Conservation (phyloP, 1,284 basidiomycete species). For the Inonotus hispidus region DNA sequence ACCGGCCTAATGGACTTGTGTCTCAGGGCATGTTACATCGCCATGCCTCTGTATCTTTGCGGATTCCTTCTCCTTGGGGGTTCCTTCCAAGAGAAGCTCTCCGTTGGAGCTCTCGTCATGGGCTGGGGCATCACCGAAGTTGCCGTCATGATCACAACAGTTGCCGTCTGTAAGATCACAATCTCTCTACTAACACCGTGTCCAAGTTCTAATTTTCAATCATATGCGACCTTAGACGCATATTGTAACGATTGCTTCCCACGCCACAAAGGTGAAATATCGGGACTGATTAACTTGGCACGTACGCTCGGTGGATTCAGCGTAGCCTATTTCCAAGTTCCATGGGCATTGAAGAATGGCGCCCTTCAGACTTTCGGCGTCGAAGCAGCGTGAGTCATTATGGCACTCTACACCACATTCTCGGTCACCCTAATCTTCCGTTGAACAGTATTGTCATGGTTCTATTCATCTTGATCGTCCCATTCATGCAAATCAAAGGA, state of each 20-base stretch:
- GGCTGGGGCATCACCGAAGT: conserved; percentile 64
- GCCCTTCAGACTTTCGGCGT: conserved; percentile 53
- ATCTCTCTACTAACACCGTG: too few species aligned
- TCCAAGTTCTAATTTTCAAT: too few species aligned
- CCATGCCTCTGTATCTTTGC: conserved; percentile 54
- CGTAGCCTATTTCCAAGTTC: conserved; percentile 60
- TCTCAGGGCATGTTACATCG: conserved; percentile 58
- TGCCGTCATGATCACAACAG: conserved; percentile 60
- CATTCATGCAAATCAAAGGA: conserved; percentile 45
- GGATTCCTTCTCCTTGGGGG: conserved; percentile 61
- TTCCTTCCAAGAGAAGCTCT: conserved; percentile 51
- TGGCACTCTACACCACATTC: not conserved
- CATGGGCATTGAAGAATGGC: conserved; percentile 50
- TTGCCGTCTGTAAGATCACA: conserved; percentile 47
- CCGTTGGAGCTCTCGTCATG: conserved; percentile 50
- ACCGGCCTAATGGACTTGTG: too few species aligned
- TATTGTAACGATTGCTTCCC: conserved; percentile 49
- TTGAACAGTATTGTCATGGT: conserved; percentile 40
- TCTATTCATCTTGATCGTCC: conserved; percentile 48
- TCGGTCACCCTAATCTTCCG: not conserved
- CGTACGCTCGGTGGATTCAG: conserved; percentile 56
- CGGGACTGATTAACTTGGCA: conserved; percentile 53
- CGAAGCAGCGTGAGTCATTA: conserved; percentile 46
- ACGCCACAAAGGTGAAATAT: conserved; percentile 51
- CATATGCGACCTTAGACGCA: conserved; percentile 22